Conservation (phyloP, 2,329 filamentous ascomycete species). For the Arthrobotrys musiformis region DNA sequence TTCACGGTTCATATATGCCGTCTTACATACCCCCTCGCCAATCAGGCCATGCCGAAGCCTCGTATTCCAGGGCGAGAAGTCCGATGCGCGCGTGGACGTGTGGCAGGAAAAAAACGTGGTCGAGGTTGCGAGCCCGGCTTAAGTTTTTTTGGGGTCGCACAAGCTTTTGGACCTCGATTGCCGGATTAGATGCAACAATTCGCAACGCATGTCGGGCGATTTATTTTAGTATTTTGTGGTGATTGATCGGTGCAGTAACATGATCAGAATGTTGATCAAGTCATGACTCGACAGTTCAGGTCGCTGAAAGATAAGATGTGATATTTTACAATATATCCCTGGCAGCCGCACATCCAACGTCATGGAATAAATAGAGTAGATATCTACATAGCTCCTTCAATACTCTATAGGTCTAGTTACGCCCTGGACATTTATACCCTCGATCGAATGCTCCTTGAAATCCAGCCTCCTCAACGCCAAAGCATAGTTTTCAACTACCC, state of each 20-base stretch:
- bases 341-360: no score
- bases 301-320: no score
- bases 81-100: not conserved
- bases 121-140: not conserved
- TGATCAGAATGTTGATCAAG: no score
- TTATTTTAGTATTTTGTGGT: not conserved
- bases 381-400: no score
- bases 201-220: conserved; percentile 7
- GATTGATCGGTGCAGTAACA: not conserved
- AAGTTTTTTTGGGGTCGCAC: conserved; percentile 17
- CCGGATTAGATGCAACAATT: conserved; percentile 22
- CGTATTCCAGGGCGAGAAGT: not conserved
- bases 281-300: no score
- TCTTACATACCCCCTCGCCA: conserved; percentile 17
- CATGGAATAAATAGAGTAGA: no score
- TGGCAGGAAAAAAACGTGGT: conserved; percentile 16
- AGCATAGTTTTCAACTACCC: no score
- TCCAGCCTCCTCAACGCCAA: no score
- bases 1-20: not conserved
- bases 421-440: no score
- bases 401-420: no score
- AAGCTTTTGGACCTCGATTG: conserved; percentile 12
- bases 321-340: no score
- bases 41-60: not conserved
- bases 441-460: no score